These are phyloP conservation scores for Coleophoma crateriformis DNA, from an alignment of 2,329 filamentous ascomycete species.

Conservation along the genomic window DNA sequence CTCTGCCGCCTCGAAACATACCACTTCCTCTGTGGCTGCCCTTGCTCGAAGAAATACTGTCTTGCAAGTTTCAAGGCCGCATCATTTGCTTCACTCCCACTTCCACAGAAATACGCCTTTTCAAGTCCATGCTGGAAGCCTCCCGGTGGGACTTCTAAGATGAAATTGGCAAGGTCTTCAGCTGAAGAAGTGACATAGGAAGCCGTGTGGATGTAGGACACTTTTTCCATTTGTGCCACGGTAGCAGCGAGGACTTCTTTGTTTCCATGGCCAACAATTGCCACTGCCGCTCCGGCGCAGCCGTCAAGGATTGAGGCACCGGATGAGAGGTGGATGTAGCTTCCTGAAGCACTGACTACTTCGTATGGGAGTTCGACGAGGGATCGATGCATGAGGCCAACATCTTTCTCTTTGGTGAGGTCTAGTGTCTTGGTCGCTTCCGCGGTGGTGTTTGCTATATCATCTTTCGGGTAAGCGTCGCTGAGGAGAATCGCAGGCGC, in stretches of 20 bases:
- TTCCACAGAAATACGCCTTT: constrained; percentile 42
- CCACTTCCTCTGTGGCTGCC: constrained; percentile 30
- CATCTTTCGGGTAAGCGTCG: no score
- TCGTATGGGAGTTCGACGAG: not conserved
- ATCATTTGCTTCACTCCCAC: constrained; percentile 60
- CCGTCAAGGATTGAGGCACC: constrained; percentile 61
- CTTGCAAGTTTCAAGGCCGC: constrained; percentile 58
- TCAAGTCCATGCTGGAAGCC: not conserved
- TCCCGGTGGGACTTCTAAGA: not conserved
- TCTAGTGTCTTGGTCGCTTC: no score
- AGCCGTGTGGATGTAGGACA: not conserved
- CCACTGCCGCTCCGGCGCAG: constrained; percentile 64
- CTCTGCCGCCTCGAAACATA: constrained; percentile 54
- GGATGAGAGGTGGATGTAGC: not conserved
- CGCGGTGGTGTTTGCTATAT: no score
- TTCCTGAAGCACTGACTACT: not conserved
- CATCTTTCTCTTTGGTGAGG: no score
- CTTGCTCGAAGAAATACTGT: constrained; percentile 40
- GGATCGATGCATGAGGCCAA: constrained; percentile 12
- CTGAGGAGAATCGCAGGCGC: no score
- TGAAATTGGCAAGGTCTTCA: not conserved
- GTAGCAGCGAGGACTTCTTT: constrained; percentile 50
- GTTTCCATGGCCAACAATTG: constrained; percentile 61
- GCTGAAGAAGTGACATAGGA: not conserved
- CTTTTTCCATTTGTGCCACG: constrained; percentile 18